Base-by-base conservation (phyloP, 495 filamentous ascomycete species). In the Aspergillus sclerotiicarbonarius region DNA sequence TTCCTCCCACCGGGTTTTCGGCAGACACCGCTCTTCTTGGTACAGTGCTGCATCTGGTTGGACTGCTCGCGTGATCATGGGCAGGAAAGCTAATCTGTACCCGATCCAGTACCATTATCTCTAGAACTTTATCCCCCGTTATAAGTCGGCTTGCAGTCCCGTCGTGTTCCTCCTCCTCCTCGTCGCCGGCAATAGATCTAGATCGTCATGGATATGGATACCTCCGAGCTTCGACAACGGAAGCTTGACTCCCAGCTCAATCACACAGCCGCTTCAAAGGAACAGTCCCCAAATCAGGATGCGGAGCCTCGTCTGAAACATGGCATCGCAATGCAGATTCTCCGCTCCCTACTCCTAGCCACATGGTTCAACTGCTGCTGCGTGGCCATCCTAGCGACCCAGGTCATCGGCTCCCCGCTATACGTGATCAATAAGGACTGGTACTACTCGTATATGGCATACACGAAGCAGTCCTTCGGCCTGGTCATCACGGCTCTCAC, bases 361-460 rank as follows among this genome's bases (percentile, higher is more conserved):
- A 71, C 84, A 46, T 96, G 90, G 76, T 89, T 90, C 63, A 65
- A 80, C 44, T 74, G 77, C 51, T 79, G 84, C 68, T 78, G 74
- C 43, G 58, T 83, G 30, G 63, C 76, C 58, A 81, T 84, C 50
- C 61, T 83, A 54, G 62, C 68, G 16, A 82, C 78, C 12, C 86
- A 89, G 65, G 44, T 86, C 18, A 65, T 86, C 53, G 82, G 82
- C 20, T 67, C 74, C 10, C 83, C 84, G 25, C 71, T 87, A 3
- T 88, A 88, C 70, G 70, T 87, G 53, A 73, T 86, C 70, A 77
- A 77, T 64, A 84, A 79, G 62, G 69, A 81, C 49, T 82, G 71
- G 44, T 89, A 82, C 69, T 86, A 87, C 61, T 72, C 78, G 6
- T 86, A 79, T 62, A 87, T 87, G 83, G 78, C 84, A n/a, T 71